phyloP scores from a whole-genome alignment of 257 asterid genomes.

The Sherardia arvensis region DNA sequence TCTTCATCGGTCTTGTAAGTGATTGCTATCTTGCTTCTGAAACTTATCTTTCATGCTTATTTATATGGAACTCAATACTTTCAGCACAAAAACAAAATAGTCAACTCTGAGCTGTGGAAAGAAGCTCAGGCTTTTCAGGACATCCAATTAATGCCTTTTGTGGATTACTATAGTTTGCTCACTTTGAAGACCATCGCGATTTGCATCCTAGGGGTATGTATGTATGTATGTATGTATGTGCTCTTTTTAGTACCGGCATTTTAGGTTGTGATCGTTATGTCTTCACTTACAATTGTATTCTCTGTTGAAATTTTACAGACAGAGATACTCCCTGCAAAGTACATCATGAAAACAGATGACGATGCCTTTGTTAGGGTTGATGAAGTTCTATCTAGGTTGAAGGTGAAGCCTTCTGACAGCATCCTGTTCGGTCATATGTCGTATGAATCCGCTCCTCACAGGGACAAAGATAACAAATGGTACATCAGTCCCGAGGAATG shows the following conservation, averaged over 20 bases:
- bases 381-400: slow-evolving; percentile 59
- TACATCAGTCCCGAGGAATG: slow-evolving; percentile 85
- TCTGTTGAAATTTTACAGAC: slow-evolving; percentile 29
- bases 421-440: slow-evolving; percentile 69
- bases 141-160: slow-evolving; percentile 89
- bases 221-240: background rate
- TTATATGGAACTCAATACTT: slow-evolving; percentile 12
- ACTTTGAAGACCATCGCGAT: slow-evolving; percentile 78
- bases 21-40: slow-evolving; percentile 1
- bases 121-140: slow-evolving; percentile 78
- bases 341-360: slow-evolving; percentile 90
- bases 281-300: background rate
- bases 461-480: slow-evolving; percentile 89
- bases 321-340: slow-evolving; percentile 60
- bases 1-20: slow-evolving; percentile 96
- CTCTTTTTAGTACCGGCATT: background rate
- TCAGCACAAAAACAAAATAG: slow-evolving; percentile 82
- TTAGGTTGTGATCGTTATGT: background rate
- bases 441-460: slow-evolving; percentile 69
- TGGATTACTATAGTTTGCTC: slow-evolving; percentile 83
- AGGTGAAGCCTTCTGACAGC: slow-evolving; percentile 42
- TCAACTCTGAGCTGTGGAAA: slow-evolving; percentile 78
- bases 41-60: slow-evolving; percentile 4
- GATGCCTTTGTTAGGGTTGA: slow-evolving; percentile 96
- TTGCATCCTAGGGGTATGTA: slow-evolving; percentile 74